A percentile compares a stretch with the other conserved stretches of the same genome.
phyloP scores from a whole-genome alignment of 495 filamentous ascomycete genomes.

The Penicillium macrosclerotiorum region DNA sequence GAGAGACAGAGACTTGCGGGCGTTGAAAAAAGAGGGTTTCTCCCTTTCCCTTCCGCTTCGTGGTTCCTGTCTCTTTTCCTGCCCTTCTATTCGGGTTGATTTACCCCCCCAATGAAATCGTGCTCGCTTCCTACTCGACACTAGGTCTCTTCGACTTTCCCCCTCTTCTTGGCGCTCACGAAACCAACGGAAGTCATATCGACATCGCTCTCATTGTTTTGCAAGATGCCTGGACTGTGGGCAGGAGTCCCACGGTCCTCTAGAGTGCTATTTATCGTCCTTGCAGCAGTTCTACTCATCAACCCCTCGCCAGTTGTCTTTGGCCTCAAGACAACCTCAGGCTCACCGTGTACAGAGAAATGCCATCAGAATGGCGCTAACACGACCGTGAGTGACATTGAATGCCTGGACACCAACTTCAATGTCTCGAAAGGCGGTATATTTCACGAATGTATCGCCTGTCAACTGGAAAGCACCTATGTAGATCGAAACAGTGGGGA shows the following conservation, averaged over 20 bases:
- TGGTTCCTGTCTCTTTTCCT: background rate
- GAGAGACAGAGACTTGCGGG: slow-evolving; percentile 4
- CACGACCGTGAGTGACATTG: slow-evolving; percentile 51
- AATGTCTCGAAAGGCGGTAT: slow-evolving; percentile 42
- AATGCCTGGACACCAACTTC: slow-evolving; percentile 52
- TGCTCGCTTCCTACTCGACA: slow-evolving; percentile 15
- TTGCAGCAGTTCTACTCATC: slow-evolving; percentile 18
- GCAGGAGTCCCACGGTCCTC: background rate
- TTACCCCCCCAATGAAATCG: slow-evolving; percentile 17
- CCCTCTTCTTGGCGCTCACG: slow-evolving; percentile 4
- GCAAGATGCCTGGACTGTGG: slow-evolving; percentile 17
- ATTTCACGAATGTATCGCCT: slow-evolving; percentile 59
- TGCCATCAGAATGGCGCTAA: slow-evolving; percentile 46
- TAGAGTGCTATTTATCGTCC: slow-evolving; percentile 7
- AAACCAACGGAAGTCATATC: slow-evolving; percentile 4
- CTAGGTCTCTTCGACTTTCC: slow-evolving; percentile 7
- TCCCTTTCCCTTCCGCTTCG: slow-evolving; percentile 20
- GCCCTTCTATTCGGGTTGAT: slow-evolving; percentile 1
- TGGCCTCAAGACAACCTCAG: slow-evolving; percentile 38
- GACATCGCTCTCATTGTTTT: background rate
- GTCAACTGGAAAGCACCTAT: slow-evolving; percentile 55
- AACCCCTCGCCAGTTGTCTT: slow-evolving; percentile 19
- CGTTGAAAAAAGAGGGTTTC: slow-evolving; percentile 32
- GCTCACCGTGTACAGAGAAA: slow-evolving; percentile 51
- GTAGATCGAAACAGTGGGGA: slow-evolving; percentile 43